Evolutionary conservation across 208 protist species (phyloP).

Genomic region (Trypanosomatidae sp.): DNA sequence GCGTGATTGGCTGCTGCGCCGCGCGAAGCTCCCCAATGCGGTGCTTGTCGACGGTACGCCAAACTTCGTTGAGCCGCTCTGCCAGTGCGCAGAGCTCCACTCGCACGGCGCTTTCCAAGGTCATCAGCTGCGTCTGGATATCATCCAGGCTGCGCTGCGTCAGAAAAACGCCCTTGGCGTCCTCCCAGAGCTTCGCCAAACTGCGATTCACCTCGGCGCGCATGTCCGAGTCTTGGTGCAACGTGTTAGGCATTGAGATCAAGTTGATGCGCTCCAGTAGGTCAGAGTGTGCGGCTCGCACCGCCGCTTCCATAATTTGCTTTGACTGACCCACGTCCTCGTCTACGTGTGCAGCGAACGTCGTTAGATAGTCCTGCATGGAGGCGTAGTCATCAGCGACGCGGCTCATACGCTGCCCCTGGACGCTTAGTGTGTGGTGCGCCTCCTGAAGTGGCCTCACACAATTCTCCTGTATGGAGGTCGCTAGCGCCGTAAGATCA

Average conservation of each 20-base stretch:
- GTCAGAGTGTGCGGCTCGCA: slow-evolving; percentile 71
- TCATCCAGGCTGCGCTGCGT: slow-evolving; percentile 52
- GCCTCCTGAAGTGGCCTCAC: slow-evolving; percentile 38
- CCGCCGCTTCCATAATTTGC: slow-evolving; percentile 57
- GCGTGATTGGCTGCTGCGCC: background rate
- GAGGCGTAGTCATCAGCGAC: slow-evolving; percentile 39
- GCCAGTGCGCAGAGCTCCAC: slow-evolving; percentile 63
- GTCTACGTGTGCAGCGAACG: slow-evolving; percentile 51
- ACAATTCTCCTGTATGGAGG: slow-evolving; percentile 37
- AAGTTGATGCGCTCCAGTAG: slow-evolving; percentile 75
- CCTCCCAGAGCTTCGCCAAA: slow-evolving; percentile 63
- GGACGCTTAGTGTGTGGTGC: slow-evolving; percentile 28
- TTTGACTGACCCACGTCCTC: slow-evolving; percentile 51
- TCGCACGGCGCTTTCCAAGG: slow-evolving; percentile 71
- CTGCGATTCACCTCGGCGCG: slow-evolving; percentile 62
- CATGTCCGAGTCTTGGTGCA: slow-evolving; percentile 35
- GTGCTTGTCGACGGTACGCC: slow-evolving; percentile 32
- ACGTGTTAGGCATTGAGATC: slow-evolving; percentile 36
- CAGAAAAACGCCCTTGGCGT: slow-evolving; percentile 53
- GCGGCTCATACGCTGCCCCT: slow-evolving; percentile 28
- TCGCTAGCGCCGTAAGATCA: slow-evolving; percentile 29
- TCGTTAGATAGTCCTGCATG: slow-evolving; percentile 47
- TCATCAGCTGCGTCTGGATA: slow-evolving; percentile 55
- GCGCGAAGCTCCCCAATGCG: slow-evolving; percentile 19
- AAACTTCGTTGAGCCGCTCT: slow-evolving; percentile 46